phyloP scores from a whole-genome alignment of 768 basidiomycete genomes.

The Chalciporus pseudorubinellus region DNA sequence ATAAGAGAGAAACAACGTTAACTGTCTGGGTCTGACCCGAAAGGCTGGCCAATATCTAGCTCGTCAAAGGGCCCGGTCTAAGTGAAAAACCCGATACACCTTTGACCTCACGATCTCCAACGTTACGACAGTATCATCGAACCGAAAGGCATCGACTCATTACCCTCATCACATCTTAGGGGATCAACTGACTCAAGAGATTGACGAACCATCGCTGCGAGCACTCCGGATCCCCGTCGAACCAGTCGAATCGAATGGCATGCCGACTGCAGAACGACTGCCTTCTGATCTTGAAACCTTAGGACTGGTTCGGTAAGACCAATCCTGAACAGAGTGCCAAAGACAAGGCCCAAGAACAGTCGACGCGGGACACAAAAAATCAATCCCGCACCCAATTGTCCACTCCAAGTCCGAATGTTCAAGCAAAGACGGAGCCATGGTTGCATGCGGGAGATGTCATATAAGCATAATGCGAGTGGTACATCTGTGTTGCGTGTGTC shows the following conservation, averaged over 20 bases:
- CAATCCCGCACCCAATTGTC: not conserved
- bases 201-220: not conserved
- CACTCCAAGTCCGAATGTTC: not conserved
- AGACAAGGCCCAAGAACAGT: too few species aligned
- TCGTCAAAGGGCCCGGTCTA: too few species aligned
- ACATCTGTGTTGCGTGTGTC: slow-evolving; percentile 23
- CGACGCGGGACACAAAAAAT: not conserved
- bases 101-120: too few species aligned
- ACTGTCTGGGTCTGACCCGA: too few species aligned
- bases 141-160: not conserved
- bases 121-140: too few species aligned
- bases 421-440: slow-evolving; percentile 3
- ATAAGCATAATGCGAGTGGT: slow-evolving; percentile 20
- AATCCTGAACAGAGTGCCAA: not conserved
- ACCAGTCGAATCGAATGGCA: not conserved
- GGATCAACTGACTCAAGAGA: not conserved
- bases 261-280: not conserved
- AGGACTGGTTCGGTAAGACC: not conserved
- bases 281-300: too few species aligned
- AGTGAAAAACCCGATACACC: too few species aligned
- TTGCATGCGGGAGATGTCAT: slow-evolving; percentile 18
- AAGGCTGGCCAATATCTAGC: too few species aligned
- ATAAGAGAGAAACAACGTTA: too few species aligned
- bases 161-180: not conserved
- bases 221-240: too few species aligned